Evolutionary conservation across 148 eudicot genomes (phyloP), one percentile per base, ranked within the genome.

Genomic region (Persicaria maculosa): DNA sequence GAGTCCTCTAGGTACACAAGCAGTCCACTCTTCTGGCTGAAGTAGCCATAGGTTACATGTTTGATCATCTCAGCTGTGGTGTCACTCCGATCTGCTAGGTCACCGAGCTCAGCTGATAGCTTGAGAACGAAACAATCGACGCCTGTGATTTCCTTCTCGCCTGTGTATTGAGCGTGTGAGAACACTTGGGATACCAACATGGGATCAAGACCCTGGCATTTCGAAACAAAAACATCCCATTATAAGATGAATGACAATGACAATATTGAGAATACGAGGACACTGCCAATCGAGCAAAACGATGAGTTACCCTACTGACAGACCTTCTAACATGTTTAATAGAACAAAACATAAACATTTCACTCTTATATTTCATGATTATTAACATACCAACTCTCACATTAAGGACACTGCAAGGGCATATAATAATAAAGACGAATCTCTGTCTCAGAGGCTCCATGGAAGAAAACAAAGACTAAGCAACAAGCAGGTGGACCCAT

Each of bases 31-130:
- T 81, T 91, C 73, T 94, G 98, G 87, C 97, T 91, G 74, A 94
- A 94, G 88, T 88, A 94, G 52, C 96, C 98, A 20, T 86, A 83
- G 50, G 90, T 82, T 9, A 87, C 91, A 59, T 94, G 98, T 70
- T 94, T 94, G 81, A 94, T 94, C 85, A 89, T 90, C 77, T 94
- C 98, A 0, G 98, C 91, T 10, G 88, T 86, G 84, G 76, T 90
- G 79, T 94, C 98, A 17, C 96, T 85, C 4, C 97, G 86, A 25
- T 86, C 91, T 6, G 89, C 89, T 0, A 94, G 89, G 79, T 91
- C 93, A 4, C 83, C 68, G 17, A 82, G 92, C 72, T 94, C 89
- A 0, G 96, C 90, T 1, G 92, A 91, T 54, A 94, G 52, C 74
- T 94, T 94, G 43, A 94, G 78, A 44, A 86, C 88, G 65, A 94